Percentiles rank a stretch among this genome's conserved stretches.
phyloP scores from a whole-genome alignment of 371 early-diverging fungal genomes.

The Mortierella sp. region DNA sequence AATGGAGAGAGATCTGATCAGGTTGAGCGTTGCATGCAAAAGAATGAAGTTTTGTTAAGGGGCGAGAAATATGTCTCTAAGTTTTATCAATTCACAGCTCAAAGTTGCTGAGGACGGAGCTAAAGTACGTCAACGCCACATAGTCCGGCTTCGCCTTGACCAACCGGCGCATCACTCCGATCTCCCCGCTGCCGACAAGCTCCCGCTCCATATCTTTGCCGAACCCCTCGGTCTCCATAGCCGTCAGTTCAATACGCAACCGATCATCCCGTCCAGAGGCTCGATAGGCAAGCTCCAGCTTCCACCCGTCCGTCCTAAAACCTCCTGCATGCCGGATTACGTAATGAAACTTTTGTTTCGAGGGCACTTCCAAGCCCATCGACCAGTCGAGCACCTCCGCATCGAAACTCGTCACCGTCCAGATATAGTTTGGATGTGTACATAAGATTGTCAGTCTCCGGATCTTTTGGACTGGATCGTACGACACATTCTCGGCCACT shows the following conservation, averaged over 20 bases:
- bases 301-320: conserved; percentile 69
- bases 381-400: conserved; percentile 74
- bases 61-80: too few species aligned
- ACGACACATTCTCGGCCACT: conserved; percentile 58
- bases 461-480: conserved; percentile 60
- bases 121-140: conserved; percentile 69
- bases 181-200: conserved; percentile 58
- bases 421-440: conserved; percentile 68
- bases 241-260: conserved; percentile 63
- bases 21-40: background rate
- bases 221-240: conserved; percentile 66
- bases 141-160: conserved; percentile 65
- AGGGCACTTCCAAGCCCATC: conserved; percentile 59
- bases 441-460: conserved; percentile 66
- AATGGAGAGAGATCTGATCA: background rate
- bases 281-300: conserved; percentile 58
- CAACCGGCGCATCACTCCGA: conserved; percentile 64
- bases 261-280: conserved; percentile 52
- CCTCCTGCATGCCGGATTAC: conserved; percentile 76
- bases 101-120: conserved; percentile 23
- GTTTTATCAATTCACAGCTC: conserved; percentile 35
- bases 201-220: conserved; percentile 61
- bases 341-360: conserved; percentile 58
- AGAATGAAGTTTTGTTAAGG: too few species aligned
- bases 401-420: conserved; percentile 76